A percentile compares a stretch with the other conserved stretches of the same genome.
Conservation (phyloP, 2,329 filamentous ascomycete species). For the Lojkania enalia region DNA sequence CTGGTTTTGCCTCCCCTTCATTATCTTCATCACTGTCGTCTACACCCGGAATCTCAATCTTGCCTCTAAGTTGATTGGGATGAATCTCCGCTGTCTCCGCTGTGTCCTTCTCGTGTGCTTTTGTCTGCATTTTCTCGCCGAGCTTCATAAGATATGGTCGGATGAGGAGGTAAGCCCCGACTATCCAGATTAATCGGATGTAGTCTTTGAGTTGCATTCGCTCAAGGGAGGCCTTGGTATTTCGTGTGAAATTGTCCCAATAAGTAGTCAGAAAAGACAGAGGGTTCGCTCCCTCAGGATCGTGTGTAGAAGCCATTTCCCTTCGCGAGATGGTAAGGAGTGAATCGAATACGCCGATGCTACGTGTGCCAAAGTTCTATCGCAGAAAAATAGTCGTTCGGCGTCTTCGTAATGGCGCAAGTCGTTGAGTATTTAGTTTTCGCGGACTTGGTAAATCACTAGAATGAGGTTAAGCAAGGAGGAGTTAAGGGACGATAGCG, state of each 20-base stretch:
- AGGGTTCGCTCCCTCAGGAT: background rate
- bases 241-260: slow-evolving; percentile 44
- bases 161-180: slow-evolving; percentile 70
- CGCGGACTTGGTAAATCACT: too few relatives aligned
- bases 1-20: slow-evolving; percentile 48
- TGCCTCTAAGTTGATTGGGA: slow-evolving; percentile 39
- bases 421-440: too few relatives aligned
- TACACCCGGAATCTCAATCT: slow-evolving; percentile 57
- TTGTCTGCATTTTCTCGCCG: slow-evolving; percentile 65
- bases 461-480: too few relatives aligned
- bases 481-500: too few relatives aligned
- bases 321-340: background rate
- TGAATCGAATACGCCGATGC: background rate
- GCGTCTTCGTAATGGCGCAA: too few relatives aligned
- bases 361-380: too few relatives aligned
- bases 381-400: too few relatives aligned
- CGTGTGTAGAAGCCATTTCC: background rate
- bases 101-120: slow-evolving; percentile 60
- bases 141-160: slow-evolving; percentile 74
- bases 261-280: slow-evolving; percentile 34
- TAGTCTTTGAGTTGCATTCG: slow-evolving; percentile 51
- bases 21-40: slow-evolving; percentile 54
- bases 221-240: slow-evolving; percentile 49
- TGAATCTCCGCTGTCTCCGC: slow-evolving; percentile 39
- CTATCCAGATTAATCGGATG: slow-evolving; percentile 70